phyloP scores from a whole-genome alignment of 129 eudicot genomes.

The Lactuca sativa region DNA sequence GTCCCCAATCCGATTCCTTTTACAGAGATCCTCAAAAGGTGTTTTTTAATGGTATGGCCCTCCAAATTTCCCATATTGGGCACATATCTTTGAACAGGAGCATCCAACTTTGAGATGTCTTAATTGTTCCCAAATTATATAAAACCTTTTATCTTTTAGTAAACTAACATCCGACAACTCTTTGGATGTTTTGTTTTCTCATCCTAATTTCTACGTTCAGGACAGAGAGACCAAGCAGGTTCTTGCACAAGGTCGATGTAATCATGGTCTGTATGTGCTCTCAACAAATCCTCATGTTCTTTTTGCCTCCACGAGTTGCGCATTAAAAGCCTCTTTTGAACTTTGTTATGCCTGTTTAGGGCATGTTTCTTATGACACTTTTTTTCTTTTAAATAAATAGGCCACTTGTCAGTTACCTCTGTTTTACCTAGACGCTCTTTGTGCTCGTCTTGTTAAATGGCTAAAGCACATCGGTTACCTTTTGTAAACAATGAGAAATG shows the following conservation, averaged over 20 bases:
- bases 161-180: background rate
- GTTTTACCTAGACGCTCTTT: background rate
- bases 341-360: background rate
- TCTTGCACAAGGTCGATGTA: background rate
- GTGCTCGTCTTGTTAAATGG: background rate
- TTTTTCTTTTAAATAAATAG: background rate
- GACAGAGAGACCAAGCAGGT: background rate
- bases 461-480: background rate
- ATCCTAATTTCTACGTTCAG: background rate
- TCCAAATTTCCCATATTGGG: no score
- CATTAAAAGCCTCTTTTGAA: background rate
- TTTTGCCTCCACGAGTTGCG: background rate
- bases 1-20: no score
- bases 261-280: background rate
- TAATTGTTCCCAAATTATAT: no score
- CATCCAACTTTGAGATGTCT: no score
- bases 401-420: background rate
- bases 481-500: background rate
- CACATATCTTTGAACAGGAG: no score
- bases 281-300: background rate
- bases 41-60: no score
- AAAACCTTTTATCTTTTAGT: background rate
- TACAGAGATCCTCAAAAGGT: no score
- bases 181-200: background rate
- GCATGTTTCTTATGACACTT: background rate